These are phyloP conservation scores for Diversispora eburnea DNA, from an alignment of 192 early-diverging fungal genomes.

Conservation along the genomic window DNA sequence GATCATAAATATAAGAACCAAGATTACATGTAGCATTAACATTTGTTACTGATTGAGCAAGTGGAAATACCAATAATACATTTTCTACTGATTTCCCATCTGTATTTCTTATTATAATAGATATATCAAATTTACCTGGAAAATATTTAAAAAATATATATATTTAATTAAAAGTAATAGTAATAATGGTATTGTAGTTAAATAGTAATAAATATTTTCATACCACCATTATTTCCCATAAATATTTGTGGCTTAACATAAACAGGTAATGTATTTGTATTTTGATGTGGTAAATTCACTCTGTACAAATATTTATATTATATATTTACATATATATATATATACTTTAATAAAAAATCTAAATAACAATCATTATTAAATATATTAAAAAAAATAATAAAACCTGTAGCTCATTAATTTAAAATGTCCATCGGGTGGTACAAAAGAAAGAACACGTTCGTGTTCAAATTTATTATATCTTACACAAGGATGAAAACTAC, in stretches of 20 bases:
- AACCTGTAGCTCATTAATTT: constrained; percentile 80
- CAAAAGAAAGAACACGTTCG: constrained; percentile 79
- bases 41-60: constrained; percentile 51
- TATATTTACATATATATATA: neutral
- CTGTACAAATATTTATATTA: constrained; percentile 33
- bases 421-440: constrained; percentile 92
- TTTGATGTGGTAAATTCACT: constrained; percentile 53
- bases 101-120: constrained; percentile 57
- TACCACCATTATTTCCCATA: constrained; percentile 55
- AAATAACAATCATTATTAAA: neutral
- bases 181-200: neutral
- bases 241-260: constrained; percentile 61
- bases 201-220: neutral
- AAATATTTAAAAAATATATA: neutral
- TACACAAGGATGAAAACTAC: constrained; percentile 89
- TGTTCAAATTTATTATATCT: constrained; percentile 74
- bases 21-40: constrained; percentile 61
- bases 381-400: neutral
- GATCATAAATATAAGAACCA: constrained; percentile 70
- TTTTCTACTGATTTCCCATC: constrained; percentile 66
- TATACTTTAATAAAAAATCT: no score
- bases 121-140: constrained; percentile 69
- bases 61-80: constrained; percentile 57
- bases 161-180: neutral
- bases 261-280: constrained; percentile 55